These are phyloP conservation scores for Saccharata proteae DNA, from an alignment of 2,329 filamentous ascomycete genomes.

Conservation along the genomic window DNA sequence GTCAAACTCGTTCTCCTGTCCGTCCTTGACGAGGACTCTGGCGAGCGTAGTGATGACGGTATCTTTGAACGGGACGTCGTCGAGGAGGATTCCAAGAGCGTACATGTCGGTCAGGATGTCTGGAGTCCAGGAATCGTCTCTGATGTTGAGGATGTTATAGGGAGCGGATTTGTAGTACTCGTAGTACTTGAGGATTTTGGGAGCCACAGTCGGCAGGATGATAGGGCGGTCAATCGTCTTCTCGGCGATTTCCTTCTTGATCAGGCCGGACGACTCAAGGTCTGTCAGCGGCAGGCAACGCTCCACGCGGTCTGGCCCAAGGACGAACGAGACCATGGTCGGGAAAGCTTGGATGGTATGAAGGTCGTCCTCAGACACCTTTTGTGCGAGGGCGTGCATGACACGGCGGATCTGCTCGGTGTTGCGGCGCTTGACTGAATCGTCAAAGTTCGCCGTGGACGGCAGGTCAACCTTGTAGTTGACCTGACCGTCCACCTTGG, in stretches of 20 bases:
- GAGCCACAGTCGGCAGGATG: neutral
- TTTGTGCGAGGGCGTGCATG: too few relatives aligned
- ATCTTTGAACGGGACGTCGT: neutral
- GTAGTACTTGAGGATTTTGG: neutral
- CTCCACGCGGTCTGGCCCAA: neutral
- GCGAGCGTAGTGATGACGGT: neutral
- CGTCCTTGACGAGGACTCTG: neutral
- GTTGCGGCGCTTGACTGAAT: too few relatives aligned
- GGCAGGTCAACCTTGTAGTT: too few relatives aligned
- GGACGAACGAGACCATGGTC: neutral
- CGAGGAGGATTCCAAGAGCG: neutral
- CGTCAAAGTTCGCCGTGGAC: too few relatives aligned
- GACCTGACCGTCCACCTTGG: too few relatives aligned
- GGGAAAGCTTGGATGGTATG: too few relatives aligned
- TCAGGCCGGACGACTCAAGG: neutral
- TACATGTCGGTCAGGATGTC: neutral
- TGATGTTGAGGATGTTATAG: neutral
- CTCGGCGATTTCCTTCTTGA: neutral
- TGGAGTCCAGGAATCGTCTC: neutral
- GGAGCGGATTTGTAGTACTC: neutral
- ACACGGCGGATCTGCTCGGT: too few relatives aligned
- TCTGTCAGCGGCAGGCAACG: neutral
- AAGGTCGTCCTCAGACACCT: too few relatives aligned
- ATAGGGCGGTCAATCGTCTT: too few relatives aligned
- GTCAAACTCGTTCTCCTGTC: too few relatives aligned